Conservation (phyloP, 2,329 filamentous ascomycete genomes). For the Aureobasidium sp. region DNA sequence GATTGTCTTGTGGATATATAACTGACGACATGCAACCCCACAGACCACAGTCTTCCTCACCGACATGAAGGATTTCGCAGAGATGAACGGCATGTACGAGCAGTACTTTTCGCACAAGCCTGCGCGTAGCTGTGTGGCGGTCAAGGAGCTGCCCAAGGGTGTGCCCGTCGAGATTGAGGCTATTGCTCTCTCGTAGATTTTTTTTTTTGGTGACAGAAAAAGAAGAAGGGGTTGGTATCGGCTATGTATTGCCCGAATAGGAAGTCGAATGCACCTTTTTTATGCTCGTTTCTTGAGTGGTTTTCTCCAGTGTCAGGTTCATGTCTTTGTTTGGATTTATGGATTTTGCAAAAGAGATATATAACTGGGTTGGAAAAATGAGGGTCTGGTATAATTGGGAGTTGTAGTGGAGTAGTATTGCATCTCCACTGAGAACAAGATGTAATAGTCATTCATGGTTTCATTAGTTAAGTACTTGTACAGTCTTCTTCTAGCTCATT, state of each 20-base stretch:
- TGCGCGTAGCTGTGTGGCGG: conserved; percentile 81
- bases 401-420: no score
- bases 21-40: not conserved
- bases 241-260: conserved; percentile 9
- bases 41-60: conserved; percentile 68
- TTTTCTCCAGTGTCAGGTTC: no score
- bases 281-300: no score
- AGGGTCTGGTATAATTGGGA: no score
- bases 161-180: conserved; percentile 88
- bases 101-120: conserved; percentile 71
- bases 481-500: not conserved
- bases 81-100: conserved; percentile 80
- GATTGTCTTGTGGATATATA: not conserved
- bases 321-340: not conserved
- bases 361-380: no score
- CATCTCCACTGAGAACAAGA: not conserved
- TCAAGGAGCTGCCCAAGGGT: conserved; percentile 79
- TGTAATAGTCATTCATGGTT: not conserved
- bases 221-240: not conserved
- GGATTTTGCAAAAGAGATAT: no score
- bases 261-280: conserved; percentile 6
- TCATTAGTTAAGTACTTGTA: not conserved
- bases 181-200: conserved; percentile 52
- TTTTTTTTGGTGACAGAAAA: no score
- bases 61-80: conserved; percentile 82